phyloP scores from a whole-genome alignment of 805 yeast species.

The Candida verbasci region DNA sequence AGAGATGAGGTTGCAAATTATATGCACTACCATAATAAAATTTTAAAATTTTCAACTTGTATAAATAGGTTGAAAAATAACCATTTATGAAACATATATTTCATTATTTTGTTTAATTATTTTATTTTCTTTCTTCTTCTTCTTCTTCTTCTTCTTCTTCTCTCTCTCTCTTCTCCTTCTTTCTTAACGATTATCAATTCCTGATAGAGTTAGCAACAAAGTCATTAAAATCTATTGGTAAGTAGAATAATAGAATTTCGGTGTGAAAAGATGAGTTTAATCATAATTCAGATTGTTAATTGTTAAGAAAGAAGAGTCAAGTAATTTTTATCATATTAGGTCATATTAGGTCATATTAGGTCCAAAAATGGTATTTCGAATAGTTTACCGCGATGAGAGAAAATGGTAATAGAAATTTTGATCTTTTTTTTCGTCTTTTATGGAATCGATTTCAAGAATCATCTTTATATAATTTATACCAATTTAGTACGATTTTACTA shows the following conservation, averaged over 20 bases:
- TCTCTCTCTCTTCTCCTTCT: slow-evolving; percentile 29
- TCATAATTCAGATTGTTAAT: slow-evolving; percentile 4
- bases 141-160: slow-evolving; percentile 12
- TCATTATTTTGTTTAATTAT: slow-evolving; percentile 6
- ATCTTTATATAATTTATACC: too few relatives aligned
- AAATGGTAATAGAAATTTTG: not conserved
- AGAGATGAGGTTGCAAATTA: too few relatives aligned
- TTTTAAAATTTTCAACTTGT: not conserved
- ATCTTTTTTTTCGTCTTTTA: slow-evolving; percentile 1
- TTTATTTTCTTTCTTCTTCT: slow-evolving; percentile 7
- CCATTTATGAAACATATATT: slow-evolving; percentile 1
- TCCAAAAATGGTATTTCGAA: not conserved
- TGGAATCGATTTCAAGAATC: too few relatives aligned
- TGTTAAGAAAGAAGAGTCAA: slow-evolving; percentile 10
- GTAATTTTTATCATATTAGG: too few relatives aligned
- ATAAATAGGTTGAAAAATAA: not conserved
- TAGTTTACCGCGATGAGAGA: slow-evolving; percentile 1
- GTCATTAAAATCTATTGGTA: slow-evolving; percentile 6
- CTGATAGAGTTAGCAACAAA: slow-evolving; percentile 11
- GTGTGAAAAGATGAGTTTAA: too few relatives aligned
- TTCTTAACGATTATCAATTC: slow-evolving; percentile 32
- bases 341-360: too few relatives aligned
- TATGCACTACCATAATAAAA: not conserved
- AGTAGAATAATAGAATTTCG: too few relatives aligned
- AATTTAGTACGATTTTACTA: too few relatives aligned